These are phyloP conservation scores for Acanthamoeba culbertsoni DNA, from an alignment of 208 protist species.

Conservation along the genomic window DNA sequence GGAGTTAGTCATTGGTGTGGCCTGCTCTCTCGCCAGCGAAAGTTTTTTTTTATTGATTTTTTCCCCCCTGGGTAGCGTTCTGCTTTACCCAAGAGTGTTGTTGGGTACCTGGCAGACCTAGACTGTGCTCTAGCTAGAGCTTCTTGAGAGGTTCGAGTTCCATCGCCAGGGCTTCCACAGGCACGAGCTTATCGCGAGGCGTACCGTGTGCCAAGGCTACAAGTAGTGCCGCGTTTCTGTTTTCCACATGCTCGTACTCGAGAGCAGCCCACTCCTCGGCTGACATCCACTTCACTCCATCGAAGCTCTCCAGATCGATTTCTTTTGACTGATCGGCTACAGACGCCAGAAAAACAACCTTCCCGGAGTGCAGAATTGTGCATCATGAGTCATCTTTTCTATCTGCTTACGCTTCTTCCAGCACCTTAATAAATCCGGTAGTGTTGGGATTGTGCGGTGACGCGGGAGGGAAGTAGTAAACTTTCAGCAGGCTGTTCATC, in stretches of 20 bases:
- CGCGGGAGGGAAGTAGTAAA: neutral
- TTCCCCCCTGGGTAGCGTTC: too few species aligned
- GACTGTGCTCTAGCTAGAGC: too few species aligned
- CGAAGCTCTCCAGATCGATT: neutral
- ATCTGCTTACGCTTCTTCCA: neutral
- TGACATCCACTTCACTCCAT: neutral
- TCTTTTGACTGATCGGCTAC: neutral
- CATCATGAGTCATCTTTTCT: neutral
- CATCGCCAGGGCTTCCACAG: neutral
- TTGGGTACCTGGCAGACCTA: too few species aligned
- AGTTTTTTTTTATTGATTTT: too few species aligned
- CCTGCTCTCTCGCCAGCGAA: too few species aligned
- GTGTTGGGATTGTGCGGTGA: neutral
- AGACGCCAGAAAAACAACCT: neutral
- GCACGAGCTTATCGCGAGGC: neutral
- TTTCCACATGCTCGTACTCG: neutral
- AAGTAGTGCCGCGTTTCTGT: neutral
- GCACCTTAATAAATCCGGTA: neutral
- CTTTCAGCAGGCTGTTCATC: neutral
- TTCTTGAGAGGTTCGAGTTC: neutral
- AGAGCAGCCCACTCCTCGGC: neutral
- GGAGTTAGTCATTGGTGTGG: too few species aligned
- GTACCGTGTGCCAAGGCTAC: neutral
- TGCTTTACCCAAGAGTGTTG: too few species aligned
- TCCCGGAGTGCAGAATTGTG: neutral